phyloP scores from a whole-genome alignment of 495 filamentous ascomycete genomes.

The Hyaloscypha bicolor region DNA sequence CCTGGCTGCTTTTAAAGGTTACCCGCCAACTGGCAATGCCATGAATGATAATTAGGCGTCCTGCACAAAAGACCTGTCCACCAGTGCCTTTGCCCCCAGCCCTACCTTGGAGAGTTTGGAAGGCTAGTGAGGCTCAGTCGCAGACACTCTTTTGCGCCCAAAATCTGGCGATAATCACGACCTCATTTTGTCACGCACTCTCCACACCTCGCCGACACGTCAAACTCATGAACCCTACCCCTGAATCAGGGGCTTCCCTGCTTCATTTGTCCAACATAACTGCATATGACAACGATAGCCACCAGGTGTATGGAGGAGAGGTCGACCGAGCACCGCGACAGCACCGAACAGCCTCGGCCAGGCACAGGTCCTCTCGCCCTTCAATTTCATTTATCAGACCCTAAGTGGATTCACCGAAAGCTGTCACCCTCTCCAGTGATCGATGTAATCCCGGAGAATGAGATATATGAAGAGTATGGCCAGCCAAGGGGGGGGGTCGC shows the following conservation, averaged over 20 bases:
- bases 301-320: not conserved
- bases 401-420: not conserved
- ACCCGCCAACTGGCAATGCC: too few relatives aligned
- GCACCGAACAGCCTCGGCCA: not conserved
- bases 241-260: not conserved
- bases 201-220: not conserved
- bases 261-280: not conserved
- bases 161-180: not conserved
- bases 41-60: too few relatives aligned
- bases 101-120: not conserved
- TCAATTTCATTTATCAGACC: not conserved
- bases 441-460: not conserved
- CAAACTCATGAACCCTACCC: not conserved
- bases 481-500: not conserved
- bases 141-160: too few relatives aligned
- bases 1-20: conserved; percentile 4
- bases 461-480: not conserved
- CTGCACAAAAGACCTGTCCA: too few relatives aligned
- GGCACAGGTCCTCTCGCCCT: not conserved
- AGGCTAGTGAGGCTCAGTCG: not conserved
- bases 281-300: not conserved
- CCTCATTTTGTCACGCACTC: not conserved
- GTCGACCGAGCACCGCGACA: not conserved
- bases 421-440: not conserved
- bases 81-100: too few relatives aligned